phyloP scores from a whole-genome alignment of 108 stramenopile species.

The Chaetoceros muelleri region DNA sequence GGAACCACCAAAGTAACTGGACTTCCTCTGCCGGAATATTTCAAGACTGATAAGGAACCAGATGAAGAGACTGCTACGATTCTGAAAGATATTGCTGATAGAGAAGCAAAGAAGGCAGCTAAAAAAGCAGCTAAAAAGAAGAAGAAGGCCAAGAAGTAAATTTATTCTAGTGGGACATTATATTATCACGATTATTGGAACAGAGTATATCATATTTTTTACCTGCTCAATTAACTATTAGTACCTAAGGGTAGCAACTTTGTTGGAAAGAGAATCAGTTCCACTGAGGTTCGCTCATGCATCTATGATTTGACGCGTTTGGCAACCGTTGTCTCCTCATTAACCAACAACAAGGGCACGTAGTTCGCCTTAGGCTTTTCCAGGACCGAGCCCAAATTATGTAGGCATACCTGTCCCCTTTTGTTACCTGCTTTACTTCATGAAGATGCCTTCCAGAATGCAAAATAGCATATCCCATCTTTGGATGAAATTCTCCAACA shows the following conservation, averaged over 20 bases:
- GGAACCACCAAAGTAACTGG: conserved; percentile 90
- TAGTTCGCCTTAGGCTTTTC: conserved; percentile 22
- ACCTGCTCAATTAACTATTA: no score
- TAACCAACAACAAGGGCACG: conserved; percentile 76
- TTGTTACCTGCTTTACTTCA: conserved; percentile 51
- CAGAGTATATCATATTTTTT: no score
- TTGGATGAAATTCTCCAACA: conserved; percentile 29
- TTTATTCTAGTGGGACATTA: no score
- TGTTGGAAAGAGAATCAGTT: no score
- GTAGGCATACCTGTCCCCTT: conserved; percentile 65
- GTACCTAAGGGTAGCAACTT: no score
- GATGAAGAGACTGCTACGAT: conserved; percentile 79
- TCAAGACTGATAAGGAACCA: conserved; percentile 75
- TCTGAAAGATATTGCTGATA: conserved; percentile 55
- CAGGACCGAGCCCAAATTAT: conserved; percentile 73
- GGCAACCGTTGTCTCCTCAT: conserved; percentile 35
- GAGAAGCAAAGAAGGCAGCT: conserved; percentile 69
- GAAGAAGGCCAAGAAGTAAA: conserved; percentile 26
- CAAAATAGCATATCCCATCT: conserved; percentile 43
- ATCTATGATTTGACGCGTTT: not conserved
- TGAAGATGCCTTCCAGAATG: conserved; percentile 76
- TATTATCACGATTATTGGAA: no score
- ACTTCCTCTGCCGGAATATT: conserved; percentile 62
- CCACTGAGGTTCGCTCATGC: not conserved
- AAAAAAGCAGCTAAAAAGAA: conserved; percentile 81